Base-by-base conservation (phyloP, 2,329 filamentous ascomycete species). In the Myriosclerotinia duriaeana region DNA sequence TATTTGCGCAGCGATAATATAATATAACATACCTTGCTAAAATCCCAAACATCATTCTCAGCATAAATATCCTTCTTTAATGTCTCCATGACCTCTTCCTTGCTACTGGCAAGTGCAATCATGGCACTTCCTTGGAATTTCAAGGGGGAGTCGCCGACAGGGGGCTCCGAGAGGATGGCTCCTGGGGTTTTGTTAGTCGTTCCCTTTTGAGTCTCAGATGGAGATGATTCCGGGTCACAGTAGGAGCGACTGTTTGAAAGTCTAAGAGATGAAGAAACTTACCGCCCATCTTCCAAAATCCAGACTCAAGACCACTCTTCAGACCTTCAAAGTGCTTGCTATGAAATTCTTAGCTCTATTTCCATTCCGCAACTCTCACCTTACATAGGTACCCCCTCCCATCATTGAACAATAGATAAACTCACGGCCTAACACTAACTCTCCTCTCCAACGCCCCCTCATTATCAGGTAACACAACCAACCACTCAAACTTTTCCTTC, bases 21-120 rank as follows among this genome's bases (percentile, higher is more conserved):
- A 54, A 68, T 17, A 48, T n/a, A 54, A 68, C 72, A 64, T 65
- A 86, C 86, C 73, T 90, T 90, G 46, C 88, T 84, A 67, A 90
- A 75, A 80, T 97, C 91, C 93, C 93, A 97, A 11, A 96, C 92
- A 0, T 88, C 91, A 53, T 78, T 82, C 68, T 79, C 83, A 12
- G 83, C 81, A 78, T 96, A 97, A 12, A 93, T 80, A 79, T 97
- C 93, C 59, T 85, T 82, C 77, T 84, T 85, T 56, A 97, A 76
- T 62, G 84, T 75, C 72, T 89, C 84, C 52, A 89, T 76, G 2
- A 91, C 85, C 76, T 92, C 89, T 70, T 93, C 89, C 72, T 84
- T 86, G 11, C 83, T 87, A 69, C 86, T 84, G 11, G 66, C 92
- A 40, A 85, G 77, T 50, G 86, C 80, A 38, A 96, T 81, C 74